phyloP scores from a whole-genome alignment of 495 filamentous ascomycete genomes.

The Extremus antarcticus region DNA sequence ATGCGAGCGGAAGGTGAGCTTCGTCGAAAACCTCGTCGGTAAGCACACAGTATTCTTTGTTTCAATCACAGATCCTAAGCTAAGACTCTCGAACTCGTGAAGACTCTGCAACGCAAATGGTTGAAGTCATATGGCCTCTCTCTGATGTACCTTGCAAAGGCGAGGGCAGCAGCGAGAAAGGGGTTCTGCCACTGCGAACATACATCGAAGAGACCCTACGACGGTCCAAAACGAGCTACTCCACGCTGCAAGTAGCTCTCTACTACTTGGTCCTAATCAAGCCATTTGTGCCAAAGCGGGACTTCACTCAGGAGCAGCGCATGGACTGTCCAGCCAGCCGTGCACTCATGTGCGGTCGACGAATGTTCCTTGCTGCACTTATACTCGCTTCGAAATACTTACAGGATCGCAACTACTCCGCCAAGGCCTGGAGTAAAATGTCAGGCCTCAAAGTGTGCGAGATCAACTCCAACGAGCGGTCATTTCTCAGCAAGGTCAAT shows the following conservation, averaged over 20 bases:
- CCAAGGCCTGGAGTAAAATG: constrained; percentile 96
- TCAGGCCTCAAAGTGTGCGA: constrained; percentile 80
- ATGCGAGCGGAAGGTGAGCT: constrained; percentile 85
- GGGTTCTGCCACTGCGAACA: constrained; percentile 78
- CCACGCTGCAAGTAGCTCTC: constrained; percentile 88
- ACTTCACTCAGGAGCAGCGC: constrained; percentile 80
- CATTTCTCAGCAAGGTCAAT: constrained; percentile 77
- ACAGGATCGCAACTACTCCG: constrained; percentile 95
- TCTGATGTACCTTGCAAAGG: constrained; percentile 47
- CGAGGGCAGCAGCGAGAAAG: constrained; percentile 39
- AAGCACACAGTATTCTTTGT: constrained; percentile 40
- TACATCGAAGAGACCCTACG: constrained; percentile 97
- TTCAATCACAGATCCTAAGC: constrained; percentile 14
- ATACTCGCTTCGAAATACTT: constrained; percentile 95
- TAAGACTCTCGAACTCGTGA: constrained; percentile 30
- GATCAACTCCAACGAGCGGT: constrained; percentile 94
- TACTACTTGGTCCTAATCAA: constrained; percentile 95
- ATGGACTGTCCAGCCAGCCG: constrained; percentile 62
- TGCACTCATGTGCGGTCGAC: constrained; percentile 87
- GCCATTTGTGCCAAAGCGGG: constrained; percentile 69
- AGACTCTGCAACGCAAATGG: constrained; percentile 97
- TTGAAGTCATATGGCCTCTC: constrained; percentile 93
- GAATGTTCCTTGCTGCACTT: constrained; percentile 91
- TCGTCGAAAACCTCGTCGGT: constrained; percentile 98
- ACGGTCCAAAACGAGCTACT: constrained; percentile 90